A percentile compares a stretch with the other conserved stretches of the same genome.
Evolutionary conservation across 2,329 filamentous ascomycete species (phyloP).

Genomic region (Aureobasidium uvarum): DNA sequence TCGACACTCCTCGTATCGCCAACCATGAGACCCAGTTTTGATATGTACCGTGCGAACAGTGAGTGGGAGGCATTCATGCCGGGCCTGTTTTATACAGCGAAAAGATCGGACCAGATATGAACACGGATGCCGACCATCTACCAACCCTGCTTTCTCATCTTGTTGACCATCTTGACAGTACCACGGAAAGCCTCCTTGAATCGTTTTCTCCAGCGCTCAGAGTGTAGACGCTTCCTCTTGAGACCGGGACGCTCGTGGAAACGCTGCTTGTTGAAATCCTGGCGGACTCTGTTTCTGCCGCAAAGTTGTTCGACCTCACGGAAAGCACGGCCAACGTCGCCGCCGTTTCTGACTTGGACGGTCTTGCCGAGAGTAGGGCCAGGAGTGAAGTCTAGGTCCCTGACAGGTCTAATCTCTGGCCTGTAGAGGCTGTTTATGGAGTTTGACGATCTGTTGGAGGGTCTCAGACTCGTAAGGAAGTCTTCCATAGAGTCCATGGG

Average conservation of each 20-base stretch:
- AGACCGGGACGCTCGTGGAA: conserved; percentile 76
- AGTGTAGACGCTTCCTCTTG: conserved; percentile 73
- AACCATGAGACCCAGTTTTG: background rate
- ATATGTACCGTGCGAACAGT: background rate
- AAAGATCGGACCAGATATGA: background rate
- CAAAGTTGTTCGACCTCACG: conserved; percentile 46
- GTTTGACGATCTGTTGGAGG: conserved; percentile 7
- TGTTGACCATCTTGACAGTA: conserved; percentile 62
- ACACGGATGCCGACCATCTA: conserved; percentile 41
- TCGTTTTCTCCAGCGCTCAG: conserved; percentile 76
- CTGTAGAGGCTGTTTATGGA: conserved; percentile 4
- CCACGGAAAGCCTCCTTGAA: conserved; percentile 82
- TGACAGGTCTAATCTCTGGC: conserved; percentile 21
- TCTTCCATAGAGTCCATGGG: conserved; percentile 21
- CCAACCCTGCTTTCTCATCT: conserved; percentile 77
- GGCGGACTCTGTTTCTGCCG: conserved; percentile 57
- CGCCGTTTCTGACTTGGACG: conserved; percentile 40
- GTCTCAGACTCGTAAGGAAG: conserved; percentile 27
- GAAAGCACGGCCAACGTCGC: conserved; percentile 53
- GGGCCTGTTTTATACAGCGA: background rate
- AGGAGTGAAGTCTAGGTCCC: background rate
- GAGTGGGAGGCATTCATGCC: background rate
- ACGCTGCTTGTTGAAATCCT: conserved; percentile 58
- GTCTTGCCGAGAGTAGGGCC: conserved; percentile 44
- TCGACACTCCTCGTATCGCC: background rate